Base-by-base conservation (phyloP, 352 stramenopile genomes). In the Pythium apleroticum region DNA sequence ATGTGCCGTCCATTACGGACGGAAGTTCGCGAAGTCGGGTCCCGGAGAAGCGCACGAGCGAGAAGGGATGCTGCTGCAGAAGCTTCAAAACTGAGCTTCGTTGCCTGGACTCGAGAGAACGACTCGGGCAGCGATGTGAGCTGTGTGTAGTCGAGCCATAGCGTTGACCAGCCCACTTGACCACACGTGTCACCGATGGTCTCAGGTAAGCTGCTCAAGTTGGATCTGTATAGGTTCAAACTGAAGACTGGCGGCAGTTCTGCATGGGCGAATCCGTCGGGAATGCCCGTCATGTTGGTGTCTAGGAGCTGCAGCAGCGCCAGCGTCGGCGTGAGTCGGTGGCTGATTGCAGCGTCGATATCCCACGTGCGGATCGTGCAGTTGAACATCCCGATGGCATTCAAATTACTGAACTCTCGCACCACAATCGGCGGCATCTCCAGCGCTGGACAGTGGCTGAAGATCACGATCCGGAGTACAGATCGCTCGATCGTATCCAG, bases 381-480 rank as follows among this genome's bases (percentile, higher is more conserved):
- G 24, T 54, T 54, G 48, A 54, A 54, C 20, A 54, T 54, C 24
- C 20, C 48, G 22, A 54, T 54, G n/a, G 48, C 48, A 19, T 35
- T 54, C 20, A 54, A 28, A 33, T 54, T 33, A 5, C 22, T 3
- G 14, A 54, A 54, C 22, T 54, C 20, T 1, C 17, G 48, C 14
- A 35, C 24, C 6, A 54, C 3, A 9, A 20, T 20, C 25, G 48
- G 24, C 15, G 48, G 48, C 6, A 54, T 54, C 24, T 54, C 48
- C 5, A 54, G 25, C 5, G 48, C 48, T 9, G 25, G 48, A 54
- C 48, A 54, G 48, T 54, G 48, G 24, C 48, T 54, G 25, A 54
- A 54, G 7, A 31, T 28, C n/a, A 54, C 10, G 14, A 19, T 12
- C 3, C 48, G 22, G 5, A 54, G 48, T 22, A 31, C 48, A 1